Base-by-base conservation (phyloP, 2,329 filamentous ascomycete species). In the Acephala macrosclerotiorum region DNA sequence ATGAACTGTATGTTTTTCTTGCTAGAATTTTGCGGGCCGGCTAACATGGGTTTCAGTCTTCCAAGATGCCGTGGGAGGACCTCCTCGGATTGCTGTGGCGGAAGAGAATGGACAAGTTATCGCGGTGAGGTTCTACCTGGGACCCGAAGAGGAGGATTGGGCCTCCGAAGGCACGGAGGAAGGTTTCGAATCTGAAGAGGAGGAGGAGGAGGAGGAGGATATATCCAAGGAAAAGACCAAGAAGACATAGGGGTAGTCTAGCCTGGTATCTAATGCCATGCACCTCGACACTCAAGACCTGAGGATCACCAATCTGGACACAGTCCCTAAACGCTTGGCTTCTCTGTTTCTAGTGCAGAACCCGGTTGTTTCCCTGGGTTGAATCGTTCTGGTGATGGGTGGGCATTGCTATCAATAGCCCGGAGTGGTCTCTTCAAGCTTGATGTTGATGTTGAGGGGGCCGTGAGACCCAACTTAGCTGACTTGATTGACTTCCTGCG, bases 21-120 rank as follows among this genome's bases (percentile, higher is more conserved):
- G 2, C 22, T 22, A 18, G 6, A 4, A 6, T 22, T 8, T 14
- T 22, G 22, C 7, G 45, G n/a, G 45, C 45, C 2, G 9, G n/a
- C 49, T 53, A 33, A 53, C 25, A 18, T 29, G 25, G 8, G n/a
- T 20, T 49, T 7, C 14, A 53, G 49, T 53, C 26, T 53, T 29
- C 18, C 49, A 53, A 8, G 49, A 53, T 25, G 49, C 29, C 7
- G 49, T 53, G 3, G 49, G 49, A 53, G 25, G 49, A 33, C 49
- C 49, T 26, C 49, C 49, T 53, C 22, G 49, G 18, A 53, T 53
- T 53, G 49, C 49, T 4, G 49, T 53, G 7, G 49, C 49, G 25
- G 49, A 53, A 33, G 49, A 53, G 25, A 33, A 53, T 29, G 49
- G 49, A 18, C 49, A 53, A 14, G 25, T 53, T 9, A 29, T 53